Base-by-base conservation (phyloP, 768 basidiomycete genomes). In the Phanerochaete sordida region DNA sequence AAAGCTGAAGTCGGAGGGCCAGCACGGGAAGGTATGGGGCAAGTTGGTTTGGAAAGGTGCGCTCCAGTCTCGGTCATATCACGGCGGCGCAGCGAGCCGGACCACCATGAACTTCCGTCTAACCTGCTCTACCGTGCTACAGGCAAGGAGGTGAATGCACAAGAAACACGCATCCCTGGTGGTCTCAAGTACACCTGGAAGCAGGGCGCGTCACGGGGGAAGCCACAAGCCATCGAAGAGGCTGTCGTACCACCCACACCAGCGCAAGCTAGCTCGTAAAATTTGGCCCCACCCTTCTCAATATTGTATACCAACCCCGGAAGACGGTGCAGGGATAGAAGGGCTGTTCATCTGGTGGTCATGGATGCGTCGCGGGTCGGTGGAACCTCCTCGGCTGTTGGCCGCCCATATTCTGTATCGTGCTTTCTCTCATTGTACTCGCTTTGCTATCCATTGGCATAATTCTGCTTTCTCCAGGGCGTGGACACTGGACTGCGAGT, bases 11-110 rank as follows among this genome's bases (percentile, higher is more conserved):
- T 76, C 77, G 45, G 85, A 86, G 64, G 91, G 91, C 27, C 77
- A 72, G 27, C 88, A 92, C 65, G 92, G 92, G 1, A 92, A 87
- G 71, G 91, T 84, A 19, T 94, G 93, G 93, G 92, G 92, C 7
- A 76, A 78, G 60, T 74, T 93, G 4, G 79, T 85, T 57, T 94
- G 91, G 90, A 84, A 80, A 76, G 90, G 92, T 92, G 55, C 60
- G 84, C 74, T 27, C 59, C 51, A 5, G 1, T 23, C 35, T 43
- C 21, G 26, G 13, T 1, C 1, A 11, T 43, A 11, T 55, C 35
- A n/a, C n/a, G n/a, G n/a, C n/a, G n/a, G n/a, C n/a, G n/a, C n/a
- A n/a, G n/a, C n/a, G n/a, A n/a, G n/a, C n/a, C n/a, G n/a, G n/a
- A n/a, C n/a, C n/a, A n/a, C n/a, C n/a, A 6, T 33, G 21, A 21